Conservation (phyloP, 768 basidiomycete genomes). For the Porpolomopsis calyptriformis region DNA sequence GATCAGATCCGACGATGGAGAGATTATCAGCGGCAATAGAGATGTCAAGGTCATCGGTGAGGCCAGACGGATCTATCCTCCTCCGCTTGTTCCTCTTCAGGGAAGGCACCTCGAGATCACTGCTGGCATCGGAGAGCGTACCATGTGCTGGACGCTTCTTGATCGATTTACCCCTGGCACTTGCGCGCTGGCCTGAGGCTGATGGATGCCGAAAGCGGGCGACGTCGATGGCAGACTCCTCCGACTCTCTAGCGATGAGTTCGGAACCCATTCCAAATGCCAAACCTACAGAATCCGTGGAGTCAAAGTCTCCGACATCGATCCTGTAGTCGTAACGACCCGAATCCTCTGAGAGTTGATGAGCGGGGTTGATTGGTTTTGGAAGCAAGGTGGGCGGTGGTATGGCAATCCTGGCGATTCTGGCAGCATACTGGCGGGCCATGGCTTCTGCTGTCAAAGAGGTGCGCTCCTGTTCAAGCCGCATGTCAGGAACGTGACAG, state of each 20-base stretch:
- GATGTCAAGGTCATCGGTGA: constrained; percentile 41
- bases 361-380: constrained; percentile 1
- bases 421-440: constrained; percentile 46
- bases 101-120: constrained; percentile 40
- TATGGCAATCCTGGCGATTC: constrained; percentile 36
- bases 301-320: constrained; percentile 19
- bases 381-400: constrained; percentile 20
- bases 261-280: constrained; percentile 31
- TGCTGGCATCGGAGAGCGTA: constrained; percentile 46
- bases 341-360: constrained; percentile 4
- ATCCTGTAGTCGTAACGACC: constrained; percentile 25
- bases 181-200: constrained; percentile 14
- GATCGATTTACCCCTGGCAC: constrained; percentile 32
- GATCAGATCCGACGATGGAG: constrained; percentile 24
- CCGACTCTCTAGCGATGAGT: constrained; percentile 48
- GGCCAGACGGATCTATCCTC: constrained; percentile 59
- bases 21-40: constrained; percentile 28
- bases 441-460: constrained; percentile 46
- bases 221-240: constrained; percentile 43
- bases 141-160: constrained; percentile 42
- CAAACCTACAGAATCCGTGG: constrained; percentile 14
- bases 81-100: constrained; percentile 26
- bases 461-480: constrained; percentile 53
- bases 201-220: constrained; percentile 13
- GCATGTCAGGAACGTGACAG: constrained; percentile 2